Conservation (phyloP, 139 green algal species). For the Chara braunii region DNA sequence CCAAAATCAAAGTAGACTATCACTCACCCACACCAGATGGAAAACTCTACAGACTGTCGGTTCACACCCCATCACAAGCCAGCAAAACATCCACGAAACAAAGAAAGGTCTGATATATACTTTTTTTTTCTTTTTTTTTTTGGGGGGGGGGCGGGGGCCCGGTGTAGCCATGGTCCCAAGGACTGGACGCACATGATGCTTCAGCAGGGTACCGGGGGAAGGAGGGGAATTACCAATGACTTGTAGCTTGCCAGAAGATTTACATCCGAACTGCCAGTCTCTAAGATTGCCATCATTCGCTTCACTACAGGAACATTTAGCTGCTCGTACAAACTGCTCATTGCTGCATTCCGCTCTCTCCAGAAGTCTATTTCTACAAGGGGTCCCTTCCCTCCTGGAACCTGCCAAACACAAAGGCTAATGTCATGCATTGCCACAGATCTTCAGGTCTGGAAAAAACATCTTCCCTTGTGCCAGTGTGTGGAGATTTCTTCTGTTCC, state of each 20-base stretch:
- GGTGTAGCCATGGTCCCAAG: neutral
- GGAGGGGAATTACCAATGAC: neutral
- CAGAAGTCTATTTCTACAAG: conserved; percentile 84
- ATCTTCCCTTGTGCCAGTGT: too few species aligned
- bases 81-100: too few species aligned
- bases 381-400: conserved; percentile 56
- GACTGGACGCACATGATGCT: neutral
- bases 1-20: neutral
- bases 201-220: neutral
- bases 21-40: too few species aligned
- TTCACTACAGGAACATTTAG: conserved; percentile 59
- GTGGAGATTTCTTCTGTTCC: too few species aligned
- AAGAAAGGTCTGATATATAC: too few species aligned
- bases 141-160: too few species aligned
- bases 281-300: conserved; percentile 49
- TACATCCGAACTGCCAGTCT: conserved; percentile 49
- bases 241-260: conserved; percentile 61
- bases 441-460: too few species aligned
- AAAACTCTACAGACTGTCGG: too few species aligned
- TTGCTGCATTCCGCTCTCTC: conserved; percentile 61
- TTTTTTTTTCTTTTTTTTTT: too few species aligned
- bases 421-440: too few species aligned
- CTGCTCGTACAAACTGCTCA: conserved; percentile 72
- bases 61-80: too few species aligned
- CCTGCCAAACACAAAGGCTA: too few species aligned